Conservation (phyloP, 2,329 filamentous ascomycete species). For the Phialemonium atrogriseum region DNA sequence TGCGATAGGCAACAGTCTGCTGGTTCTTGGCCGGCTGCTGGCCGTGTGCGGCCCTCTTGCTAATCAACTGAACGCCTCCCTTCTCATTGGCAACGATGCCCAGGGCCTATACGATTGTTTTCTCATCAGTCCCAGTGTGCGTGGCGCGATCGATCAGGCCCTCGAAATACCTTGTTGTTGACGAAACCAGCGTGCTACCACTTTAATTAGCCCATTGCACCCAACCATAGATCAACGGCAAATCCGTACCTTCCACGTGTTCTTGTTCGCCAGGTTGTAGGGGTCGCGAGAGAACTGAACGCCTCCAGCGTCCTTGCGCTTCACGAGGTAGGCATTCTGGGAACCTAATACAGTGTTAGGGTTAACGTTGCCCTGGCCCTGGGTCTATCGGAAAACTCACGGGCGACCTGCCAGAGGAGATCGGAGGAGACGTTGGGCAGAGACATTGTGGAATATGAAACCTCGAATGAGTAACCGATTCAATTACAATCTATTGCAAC, state of each 20-base stretch:
- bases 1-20: constrained; percentile 60
- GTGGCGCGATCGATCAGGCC: constrained; percentile 2
- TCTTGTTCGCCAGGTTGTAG: constrained; percentile 85
- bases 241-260: constrained; percentile 71
- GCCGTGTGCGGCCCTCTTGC: constrained; percentile 69
- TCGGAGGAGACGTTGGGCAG: constrained; percentile 76
- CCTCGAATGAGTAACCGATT: constrained; percentile 11
- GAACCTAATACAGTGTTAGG: too few relatives aligned
- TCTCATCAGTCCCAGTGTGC: constrained; percentile 17
- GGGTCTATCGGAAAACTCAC: too few relatives aligned
- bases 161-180: constrained; percentile 72
- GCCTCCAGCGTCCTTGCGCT: constrained; percentile 70
- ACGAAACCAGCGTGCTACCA: constrained; percentile 79
- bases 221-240: too few relatives aligned
- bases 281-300: constrained; percentile 90
- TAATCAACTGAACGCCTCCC: constrained; percentile 70
- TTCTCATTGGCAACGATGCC: constrained; percentile 69
- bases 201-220: not conserved
- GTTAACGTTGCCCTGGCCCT: too few relatives aligned
- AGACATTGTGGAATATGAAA: constrained; percentile 42
- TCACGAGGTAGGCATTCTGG: constrained; percentile 87
- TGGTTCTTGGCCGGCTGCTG: constrained; percentile 65
- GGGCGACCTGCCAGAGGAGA: constrained; percentile 89
- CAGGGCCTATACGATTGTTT: constrained; percentile 56
- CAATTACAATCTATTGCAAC: too few relatives aligned